Evolutionary conservation across 2,329 filamentous ascomycete species (phyloP), one percentile per base, ranked within the genome.

Genomic region (Talaromyces albobiverticillius): DNA sequence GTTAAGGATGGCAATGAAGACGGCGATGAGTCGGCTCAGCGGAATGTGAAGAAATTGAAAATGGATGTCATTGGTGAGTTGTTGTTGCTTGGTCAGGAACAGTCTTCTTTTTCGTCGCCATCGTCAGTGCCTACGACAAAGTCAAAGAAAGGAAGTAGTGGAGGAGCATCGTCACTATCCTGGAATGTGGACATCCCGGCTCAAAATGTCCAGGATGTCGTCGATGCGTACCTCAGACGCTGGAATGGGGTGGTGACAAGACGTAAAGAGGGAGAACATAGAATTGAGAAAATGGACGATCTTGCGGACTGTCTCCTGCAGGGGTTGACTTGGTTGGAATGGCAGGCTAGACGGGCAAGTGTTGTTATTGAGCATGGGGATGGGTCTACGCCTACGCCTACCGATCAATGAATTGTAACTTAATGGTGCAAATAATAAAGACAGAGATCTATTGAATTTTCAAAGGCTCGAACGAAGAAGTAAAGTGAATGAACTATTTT

Each of bases 261-360:
- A 22, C 14, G 26, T 26, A 1, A 41, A 38, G 40, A 36, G 14
- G 8, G 38, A 16, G 8, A 14, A 46, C 10, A 46, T 22, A 34
- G 47, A 26, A 61, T 70, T 31, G 67, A 64, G n/a, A 94, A 94
- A 70, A 69, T 93, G 51, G 90, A 95, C 69, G 90, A 95, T 73
- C 71, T 95, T 47, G 87, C 89, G 0, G 90, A 95, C 73, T 88
- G 86, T 66, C 72, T 94, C 23, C 67, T 94, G 51, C 90, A 95
- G 68, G 90, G 85, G 2, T 77, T 90, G 55, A 85, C 88, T 2
- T 93, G 88, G 84, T 70, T 90, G 34, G 79, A 84, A 57, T 95
- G 90, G 90, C 83, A 90, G 64, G 64, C 57, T 8, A 70, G 67
- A 64, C 61, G 66, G 40, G 61, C 65, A 36, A 42, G n/a, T 13